Conservation (phyloP, 176 grass and related monocot genomes). For the Rhynchospora pubera region DNA sequence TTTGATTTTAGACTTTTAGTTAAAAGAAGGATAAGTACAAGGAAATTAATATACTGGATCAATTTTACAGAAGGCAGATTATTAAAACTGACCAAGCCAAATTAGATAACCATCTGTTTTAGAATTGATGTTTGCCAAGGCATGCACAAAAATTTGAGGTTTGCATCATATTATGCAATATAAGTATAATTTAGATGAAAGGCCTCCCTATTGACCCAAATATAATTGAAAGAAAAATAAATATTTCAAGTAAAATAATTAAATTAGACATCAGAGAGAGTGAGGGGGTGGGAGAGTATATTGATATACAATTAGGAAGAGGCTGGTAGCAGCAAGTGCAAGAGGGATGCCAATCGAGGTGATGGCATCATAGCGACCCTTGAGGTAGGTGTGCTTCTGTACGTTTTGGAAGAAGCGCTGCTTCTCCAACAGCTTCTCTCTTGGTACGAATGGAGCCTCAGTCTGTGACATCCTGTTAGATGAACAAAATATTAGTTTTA, state of each 20-base stretch:
- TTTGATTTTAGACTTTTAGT: not conserved
- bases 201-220: not conserved
- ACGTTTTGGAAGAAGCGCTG: conserved; percentile 64
- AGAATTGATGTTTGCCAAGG: not conserved
- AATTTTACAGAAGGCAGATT: not conserved
- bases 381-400: conserved; percentile 52
- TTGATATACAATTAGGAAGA: conserved; percentile 49
- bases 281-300: not conserved
- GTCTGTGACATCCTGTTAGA: conserved; percentile 37
- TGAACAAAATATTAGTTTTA: not conserved
- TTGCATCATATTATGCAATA: not conserved
- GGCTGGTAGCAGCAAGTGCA: conserved; percentile 45
- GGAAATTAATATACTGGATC: not conserved
- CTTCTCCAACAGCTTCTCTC: conserved; percentile 58
- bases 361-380: conserved; percentile 54
- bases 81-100: not conserved
- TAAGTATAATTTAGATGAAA: not conserved
- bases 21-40: not conserved
- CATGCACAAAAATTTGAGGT: not conserved
- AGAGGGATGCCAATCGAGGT: conserved; percentile 72
- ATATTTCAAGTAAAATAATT: no score
- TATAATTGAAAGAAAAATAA: not conserved
- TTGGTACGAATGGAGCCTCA: conserved; percentile 51
- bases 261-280: not conserved
- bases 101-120: not conserved